Evolutionary conservation across 2,329 filamentous ascomycete genomes (phyloP).

Genomic region (Neopestalotiopsis sp.): DNA sequence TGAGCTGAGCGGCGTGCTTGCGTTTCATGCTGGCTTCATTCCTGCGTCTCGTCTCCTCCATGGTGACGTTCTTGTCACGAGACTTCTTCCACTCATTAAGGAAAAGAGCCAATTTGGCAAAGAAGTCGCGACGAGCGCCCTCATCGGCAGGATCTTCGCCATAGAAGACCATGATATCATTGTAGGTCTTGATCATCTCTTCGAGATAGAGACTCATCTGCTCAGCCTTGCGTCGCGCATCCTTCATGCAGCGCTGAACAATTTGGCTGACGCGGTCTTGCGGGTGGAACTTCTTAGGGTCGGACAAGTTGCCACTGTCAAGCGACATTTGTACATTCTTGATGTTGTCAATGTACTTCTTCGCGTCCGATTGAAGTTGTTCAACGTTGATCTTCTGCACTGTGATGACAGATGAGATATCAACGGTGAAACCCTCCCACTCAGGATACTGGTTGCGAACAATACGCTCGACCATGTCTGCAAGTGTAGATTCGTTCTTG

Average conservation of each 20-base stretch:
- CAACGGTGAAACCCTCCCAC: slow-evolving; percentile 87
- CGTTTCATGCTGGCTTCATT: slow-evolving; percentile 94
- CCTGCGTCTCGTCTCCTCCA: slow-evolving; percentile 82
- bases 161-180: slow-evolving; percentile 96
- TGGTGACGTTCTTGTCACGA: slow-evolving; percentile 83
- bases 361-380: slow-evolving; percentile 85
- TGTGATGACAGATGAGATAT: slow-evolving; percentile 79
- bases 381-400: slow-evolving; percentile 95
- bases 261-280: slow-evolving; percentile 93
- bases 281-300: slow-evolving; percentile 97
- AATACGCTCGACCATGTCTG: slow-evolving; percentile 94
- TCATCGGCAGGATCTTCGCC: slow-evolving; percentile 93
- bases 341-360: slow-evolving; percentile 92
- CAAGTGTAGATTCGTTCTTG: slow-evolving; percentile 96
- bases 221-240: slow-evolving; percentile 92
- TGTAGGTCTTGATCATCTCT: slow-evolving; percentile 88
- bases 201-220: slow-evolving; percentile 94
- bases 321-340: slow-evolving; percentile 91
- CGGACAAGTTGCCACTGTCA: slow-evolving; percentile 91
- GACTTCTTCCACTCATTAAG: slow-evolving; percentile 96
- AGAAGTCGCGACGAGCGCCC: slow-evolving; percentile 93
- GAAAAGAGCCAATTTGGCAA: slow-evolving; percentile 89
- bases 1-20: slow-evolving; percentile 73
- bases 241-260: slow-evolving; percentile 94
- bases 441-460: slow-evolving; percentile 96